Percentiles rank a stretch among this genome's conserved stretches.
These are phyloP conservation scores for Evernia prunastri DNA, from an alignment of 495 filamentous ascomycete species.

Conservation along the genomic window DNA sequence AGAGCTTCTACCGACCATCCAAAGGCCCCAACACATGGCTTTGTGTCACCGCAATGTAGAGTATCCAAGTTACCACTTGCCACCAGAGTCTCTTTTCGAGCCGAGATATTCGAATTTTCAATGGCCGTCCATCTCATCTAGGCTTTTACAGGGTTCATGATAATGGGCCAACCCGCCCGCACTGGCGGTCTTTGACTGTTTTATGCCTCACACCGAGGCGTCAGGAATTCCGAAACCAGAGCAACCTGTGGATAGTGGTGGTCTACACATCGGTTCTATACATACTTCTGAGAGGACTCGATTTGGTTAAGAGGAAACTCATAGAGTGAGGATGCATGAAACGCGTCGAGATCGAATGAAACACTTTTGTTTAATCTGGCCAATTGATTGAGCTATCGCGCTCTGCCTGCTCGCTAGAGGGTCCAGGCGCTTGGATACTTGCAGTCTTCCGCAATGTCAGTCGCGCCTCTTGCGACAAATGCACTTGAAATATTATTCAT, in stretches of 20 bases:
- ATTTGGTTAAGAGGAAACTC: neutral
- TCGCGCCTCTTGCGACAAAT: neutral
- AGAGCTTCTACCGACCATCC: neutral
- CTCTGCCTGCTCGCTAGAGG: neutral
- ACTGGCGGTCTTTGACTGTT: neutral
- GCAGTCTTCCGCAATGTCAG: neutral
- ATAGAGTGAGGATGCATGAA: neutral
- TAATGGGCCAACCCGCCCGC: neutral
- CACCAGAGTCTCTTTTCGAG: neutral
- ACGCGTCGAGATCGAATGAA: neutral
- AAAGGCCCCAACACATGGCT: neutral
- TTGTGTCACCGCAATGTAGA: neutral
- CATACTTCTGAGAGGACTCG: neutral
- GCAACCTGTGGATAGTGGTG: neutral
- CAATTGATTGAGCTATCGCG: neutral
- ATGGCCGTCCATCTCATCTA: neutral
- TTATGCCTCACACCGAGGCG: neutral
- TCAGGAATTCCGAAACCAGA: neutral
- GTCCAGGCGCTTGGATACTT: neutral
- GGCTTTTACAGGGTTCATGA: neutral
- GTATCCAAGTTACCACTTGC: neutral
- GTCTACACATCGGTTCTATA: neutral
- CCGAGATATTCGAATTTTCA: neutral
- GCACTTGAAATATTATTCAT: neutral
- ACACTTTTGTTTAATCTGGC: neutral